phyloP scores from a whole-genome alignment of 805 yeast genomes.

The Candida fluviatilis region DNA sequence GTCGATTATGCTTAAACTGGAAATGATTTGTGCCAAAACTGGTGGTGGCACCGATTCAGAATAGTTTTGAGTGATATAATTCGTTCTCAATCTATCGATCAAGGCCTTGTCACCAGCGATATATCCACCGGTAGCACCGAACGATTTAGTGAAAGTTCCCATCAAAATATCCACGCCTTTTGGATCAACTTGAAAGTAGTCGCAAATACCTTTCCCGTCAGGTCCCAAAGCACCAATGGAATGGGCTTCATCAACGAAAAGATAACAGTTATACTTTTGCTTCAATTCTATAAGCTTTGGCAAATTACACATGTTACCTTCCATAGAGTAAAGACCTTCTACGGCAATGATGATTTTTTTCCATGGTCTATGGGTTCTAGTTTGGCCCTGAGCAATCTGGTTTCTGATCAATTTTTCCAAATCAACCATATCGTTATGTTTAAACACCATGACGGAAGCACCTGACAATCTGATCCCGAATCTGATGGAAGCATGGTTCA shows the following conservation, averaged over 20 bases:
- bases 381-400: conserved; percentile 90
- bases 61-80: conserved; percentile 67
- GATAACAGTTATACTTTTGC: conserved; percentile 80
- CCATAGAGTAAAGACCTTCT: conserved; percentile 92
- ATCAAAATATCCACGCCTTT: conserved; percentile 75
- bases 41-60: conserved; percentile 91
- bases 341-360: conserved; percentile 78
- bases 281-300: conserved; percentile 71
- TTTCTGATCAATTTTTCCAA: conserved; percentile 77
- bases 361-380: conserved; percentile 96
- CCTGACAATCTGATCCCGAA: conserved; percentile 92
- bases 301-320: conserved; percentile 82
- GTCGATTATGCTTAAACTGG: conserved; percentile 72
- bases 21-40: conserved; percentile 79
- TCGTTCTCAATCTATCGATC: conserved; percentile 71
- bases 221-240: conserved; percentile 99
- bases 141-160: conserved; percentile 98
- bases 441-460: conserved; percentile 86
- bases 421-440: conserved; percentile 83
- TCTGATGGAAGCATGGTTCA: conserved; percentile 94
- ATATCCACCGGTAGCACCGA: conserved; percentile 99
- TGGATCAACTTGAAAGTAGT: conserved; percentile 81
- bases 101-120: conserved; percentile 70
- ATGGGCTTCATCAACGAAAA: conserved; percentile 97
- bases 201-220: conserved; percentile 90